Evolutionary conservation across 352 stramenopile species (phyloP).

Genomic region (Phytophthora foliorum): DNA sequence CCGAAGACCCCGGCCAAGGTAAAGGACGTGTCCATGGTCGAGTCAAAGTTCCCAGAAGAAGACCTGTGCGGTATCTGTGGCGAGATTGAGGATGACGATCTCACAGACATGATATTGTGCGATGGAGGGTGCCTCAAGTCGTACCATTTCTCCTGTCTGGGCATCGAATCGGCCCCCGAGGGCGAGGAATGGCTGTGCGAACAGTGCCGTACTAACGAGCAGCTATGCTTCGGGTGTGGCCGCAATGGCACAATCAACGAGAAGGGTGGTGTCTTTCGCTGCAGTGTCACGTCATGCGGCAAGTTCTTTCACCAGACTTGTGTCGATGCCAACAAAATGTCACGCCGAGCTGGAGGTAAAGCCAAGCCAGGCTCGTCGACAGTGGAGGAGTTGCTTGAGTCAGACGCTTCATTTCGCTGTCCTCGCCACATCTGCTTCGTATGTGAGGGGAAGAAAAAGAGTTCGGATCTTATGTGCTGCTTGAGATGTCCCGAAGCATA

Average conservation of each 20-base stretch:
- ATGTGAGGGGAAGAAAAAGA: slow-evolving; percentile 83
- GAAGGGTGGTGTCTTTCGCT: slow-evolving; percentile 86
- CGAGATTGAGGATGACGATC: slow-evolving; percentile 85
- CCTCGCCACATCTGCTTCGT: slow-evolving; percentile 88
- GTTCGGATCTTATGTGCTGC: slow-evolving; percentile 89
- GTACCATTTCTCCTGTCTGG: slow-evolving; percentile 94
- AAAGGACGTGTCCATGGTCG: slow-evolving; percentile 27
- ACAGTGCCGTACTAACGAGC: slow-evolving; percentile 90
- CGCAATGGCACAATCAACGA: slow-evolving; percentile 91
- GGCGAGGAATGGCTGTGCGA: slow-evolving; percentile 92
- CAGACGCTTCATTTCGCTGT: slow-evolving; percentile 88
- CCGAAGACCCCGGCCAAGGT: slow-evolving; percentile 34
- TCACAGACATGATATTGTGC: slow-evolving; percentile 92
- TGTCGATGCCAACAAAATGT: slow-evolving; percentile 70
- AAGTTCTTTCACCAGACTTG: slow-evolving; percentile 91
- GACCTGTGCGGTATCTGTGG: slow-evolving; percentile 81
- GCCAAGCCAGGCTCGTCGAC: slow-evolving; percentile 42
- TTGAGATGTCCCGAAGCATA: slow-evolving; percentile 94
- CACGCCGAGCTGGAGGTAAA: slow-evolving; percentile 53
- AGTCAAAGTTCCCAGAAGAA: slow-evolving; percentile 74
- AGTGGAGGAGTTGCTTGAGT: slow-evolving; percentile 66
- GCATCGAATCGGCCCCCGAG: slow-evolving; percentile 73
- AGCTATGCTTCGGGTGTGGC: slow-evolving; percentile 91
- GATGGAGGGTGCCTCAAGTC: slow-evolving; percentile 93
- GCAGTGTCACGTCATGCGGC: slow-evolving; percentile 67